Conservation (phyloP, 2,329 filamentous ascomycete species). For the Clarireedia hainanense region DNA sequence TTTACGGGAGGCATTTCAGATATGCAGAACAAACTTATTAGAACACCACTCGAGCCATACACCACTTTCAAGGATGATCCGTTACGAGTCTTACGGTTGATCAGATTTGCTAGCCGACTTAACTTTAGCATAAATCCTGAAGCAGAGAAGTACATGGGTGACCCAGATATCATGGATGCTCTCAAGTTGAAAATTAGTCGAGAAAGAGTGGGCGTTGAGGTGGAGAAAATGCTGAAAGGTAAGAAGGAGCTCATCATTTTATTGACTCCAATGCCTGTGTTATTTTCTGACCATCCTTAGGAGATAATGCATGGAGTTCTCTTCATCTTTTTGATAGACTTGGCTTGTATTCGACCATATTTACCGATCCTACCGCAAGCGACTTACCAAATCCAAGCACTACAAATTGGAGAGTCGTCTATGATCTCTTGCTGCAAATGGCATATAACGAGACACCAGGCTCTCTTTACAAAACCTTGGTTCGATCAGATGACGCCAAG, state of each 20-base stretch:
- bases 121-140: slow-evolving; percentile 67
- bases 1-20: slow-evolving; percentile 74
- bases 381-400: slow-evolving; percentile 49
- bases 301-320: slow-evolving; percentile 51
- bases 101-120: slow-evolving; percentile 83
- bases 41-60: slow-evolving; percentile 78
- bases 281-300: slow-evolving; percentile 29
- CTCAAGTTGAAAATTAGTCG: slow-evolving; percentile 85
- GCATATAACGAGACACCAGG: slow-evolving; percentile 35
- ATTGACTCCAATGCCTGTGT: neutral
- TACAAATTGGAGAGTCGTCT: slow-evolving; percentile 53
- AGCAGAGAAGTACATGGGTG: slow-evolving; percentile 66
- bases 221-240: slow-evolving; percentile 87
- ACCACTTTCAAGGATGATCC: slow-evolving; percentile 95
- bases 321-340: slow-evolving; percentile 60
- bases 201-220: slow-evolving; percentile 77
- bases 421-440: slow-evolving; percentile 53
- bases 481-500: slow-evolving; percentile 55
- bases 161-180: slow-evolving; percentile 68
- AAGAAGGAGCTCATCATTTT: slow-evolving; percentile 9
- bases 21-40: slow-evolving; percentile 63
- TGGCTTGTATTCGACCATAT: slow-evolving; percentile 63
- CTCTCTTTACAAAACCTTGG: slow-evolving; percentile 45
- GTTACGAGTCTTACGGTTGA: slow-evolving; percentile 73
- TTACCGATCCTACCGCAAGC: slow-evolving; percentile 55